phyloP scores from a whole-genome alignment of 768 basidiomycete genomes.

The Wakefieldia striispora region DNA sequence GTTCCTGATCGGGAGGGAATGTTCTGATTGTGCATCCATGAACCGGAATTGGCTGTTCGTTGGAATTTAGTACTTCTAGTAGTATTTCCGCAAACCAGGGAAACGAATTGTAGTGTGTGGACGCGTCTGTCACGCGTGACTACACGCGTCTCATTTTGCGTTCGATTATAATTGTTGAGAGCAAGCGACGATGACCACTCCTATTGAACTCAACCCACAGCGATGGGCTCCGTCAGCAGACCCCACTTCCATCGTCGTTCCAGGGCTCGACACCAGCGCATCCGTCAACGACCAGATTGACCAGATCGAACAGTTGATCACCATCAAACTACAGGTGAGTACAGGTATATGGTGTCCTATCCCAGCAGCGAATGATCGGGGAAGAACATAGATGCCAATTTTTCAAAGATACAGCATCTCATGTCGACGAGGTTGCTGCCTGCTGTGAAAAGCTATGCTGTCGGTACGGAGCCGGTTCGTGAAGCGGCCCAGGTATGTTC shows the following conservation, averaged over 20 bases:
- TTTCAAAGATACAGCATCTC: constrained; percentile 84
- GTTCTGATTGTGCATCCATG: constrained; percentile 40
- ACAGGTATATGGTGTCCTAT: neutral
- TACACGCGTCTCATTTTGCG: constrained; percentile 6
- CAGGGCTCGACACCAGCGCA: constrained; percentile 70
- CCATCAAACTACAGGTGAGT: constrained; percentile 80
- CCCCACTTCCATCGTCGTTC: constrained; percentile 61
- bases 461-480: constrained; percentile 81
- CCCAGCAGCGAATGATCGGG: constrained; percentile 13
- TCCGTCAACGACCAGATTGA: constrained; percentile 82
- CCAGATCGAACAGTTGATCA: constrained; percentile 94
- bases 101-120: neutral
- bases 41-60: no score
- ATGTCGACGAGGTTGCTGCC: constrained; percentile 81
- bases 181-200: constrained; percentile 28
- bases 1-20: constrained; percentile 60
- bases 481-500: constrained; percentile 79
- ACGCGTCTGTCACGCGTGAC: constrained; percentile 27
- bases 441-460: constrained; percentile 85
- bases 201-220: constrained; percentile 58
- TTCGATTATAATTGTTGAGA: neutral
- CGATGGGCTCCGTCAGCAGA: constrained; percentile 68
- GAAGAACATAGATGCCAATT: constrained; percentile 90
- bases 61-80: no score
- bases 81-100: no score